Conservation (phyloP, 768 basidiomycete genomes). For the Grammothele lineata region DNA sequence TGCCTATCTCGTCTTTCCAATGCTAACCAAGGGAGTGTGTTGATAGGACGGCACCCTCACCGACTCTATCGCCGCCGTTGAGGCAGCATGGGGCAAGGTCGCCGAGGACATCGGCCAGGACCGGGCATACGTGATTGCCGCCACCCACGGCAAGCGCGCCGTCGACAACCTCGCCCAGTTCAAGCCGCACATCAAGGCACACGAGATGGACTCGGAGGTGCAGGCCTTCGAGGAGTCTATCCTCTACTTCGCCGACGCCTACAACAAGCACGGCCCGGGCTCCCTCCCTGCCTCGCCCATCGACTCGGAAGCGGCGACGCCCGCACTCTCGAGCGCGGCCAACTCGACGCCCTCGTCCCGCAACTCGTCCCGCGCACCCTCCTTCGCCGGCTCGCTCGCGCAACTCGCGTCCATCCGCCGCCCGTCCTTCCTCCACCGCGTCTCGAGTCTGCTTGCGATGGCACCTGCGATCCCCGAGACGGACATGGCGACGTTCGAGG, state of each 20-base stretch:
- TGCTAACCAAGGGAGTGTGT: conserved; percentile 15
- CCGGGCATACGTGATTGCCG: conserved; percentile 62
- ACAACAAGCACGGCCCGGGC: conserved; percentile 38
- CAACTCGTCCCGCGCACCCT: conserved; percentile 40
- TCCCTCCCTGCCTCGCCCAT: conserved; percentile 27
- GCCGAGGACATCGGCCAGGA: conserved; percentile 66
- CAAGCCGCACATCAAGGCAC: conserved; percentile 49
- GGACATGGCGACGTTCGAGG: conserved; percentile 29
- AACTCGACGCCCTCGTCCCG: conserved; percentile 41
- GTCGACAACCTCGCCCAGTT: conserved; percentile 67
- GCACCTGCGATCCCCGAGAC: conserved; percentile 30
- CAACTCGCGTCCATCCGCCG: conserved; percentile 33
- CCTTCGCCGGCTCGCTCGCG: conserved; percentile 28
- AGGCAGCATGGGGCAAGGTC: conserved; percentile 73
- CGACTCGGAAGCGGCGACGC: conserved; percentile 37
- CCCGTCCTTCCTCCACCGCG: conserved; percentile 42
- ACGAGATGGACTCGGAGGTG: conserved; percentile 57
- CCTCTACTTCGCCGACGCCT: conserved; percentile 63
- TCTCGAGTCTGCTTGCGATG: conserved; percentile 38
- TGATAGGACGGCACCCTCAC: conserved; percentile 65
- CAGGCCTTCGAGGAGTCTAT: conserved; percentile 61
- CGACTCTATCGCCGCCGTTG: conserved; percentile 69
- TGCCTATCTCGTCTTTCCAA: not conserved
- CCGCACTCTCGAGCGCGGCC: conserved; percentile 34
- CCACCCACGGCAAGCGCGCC: conserved; percentile 77